Base-by-base conservation (phyloP, 345 rosid genomes). In the Salix exigua region DNA sequence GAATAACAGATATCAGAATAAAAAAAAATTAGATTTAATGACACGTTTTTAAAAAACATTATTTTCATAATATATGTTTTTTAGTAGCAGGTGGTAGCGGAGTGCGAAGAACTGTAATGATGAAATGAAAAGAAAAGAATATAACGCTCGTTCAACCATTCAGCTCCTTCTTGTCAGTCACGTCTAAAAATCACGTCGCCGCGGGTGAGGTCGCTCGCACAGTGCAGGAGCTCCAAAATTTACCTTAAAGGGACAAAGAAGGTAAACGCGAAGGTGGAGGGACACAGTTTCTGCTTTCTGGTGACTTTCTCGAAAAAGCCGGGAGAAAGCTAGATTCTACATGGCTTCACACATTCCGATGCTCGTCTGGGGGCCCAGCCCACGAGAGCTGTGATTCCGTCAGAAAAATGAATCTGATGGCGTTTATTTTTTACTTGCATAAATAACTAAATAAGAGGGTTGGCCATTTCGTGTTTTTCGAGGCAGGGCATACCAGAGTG, bases 261-360 rank as follows among this genome's bases (percentile, higher is more conserved):
- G 61, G 73, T 70, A 30, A 71, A 18, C 51, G 64, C 11, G 5
- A 28, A 31, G 44, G 37, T 8, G 63, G 73, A 51, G 62, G 42
- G 64, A 42, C 26, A 51, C 64, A 33, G 74, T 50, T 30, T 26
- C 5, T 0, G 14, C 64, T 50, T 30, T 26, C 5, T 0, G 14
- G 28, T 6, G 42, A 12, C 64, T 51, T 71, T 71, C 73, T 71
- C 64, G 73, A 50, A 71, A 71, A 71, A 71, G 40, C 62, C 23
- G n/a, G 23, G 16, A 13, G 72, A 69, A 31, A 65, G 44, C 69
- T 19, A 42, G 71, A 71, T 73, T 58, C 68, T 26, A 68, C 25
- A 23, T 6, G 25, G 40, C 30, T 6, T 46, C 55, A 51, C 42
- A 2, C 48, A 51, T 14, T 6, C 31, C 74, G 64, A 70, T 70